phyloP scores from a whole-genome alignment of 129 eudicot species.

The Helianthus tuberosus region DNA sequence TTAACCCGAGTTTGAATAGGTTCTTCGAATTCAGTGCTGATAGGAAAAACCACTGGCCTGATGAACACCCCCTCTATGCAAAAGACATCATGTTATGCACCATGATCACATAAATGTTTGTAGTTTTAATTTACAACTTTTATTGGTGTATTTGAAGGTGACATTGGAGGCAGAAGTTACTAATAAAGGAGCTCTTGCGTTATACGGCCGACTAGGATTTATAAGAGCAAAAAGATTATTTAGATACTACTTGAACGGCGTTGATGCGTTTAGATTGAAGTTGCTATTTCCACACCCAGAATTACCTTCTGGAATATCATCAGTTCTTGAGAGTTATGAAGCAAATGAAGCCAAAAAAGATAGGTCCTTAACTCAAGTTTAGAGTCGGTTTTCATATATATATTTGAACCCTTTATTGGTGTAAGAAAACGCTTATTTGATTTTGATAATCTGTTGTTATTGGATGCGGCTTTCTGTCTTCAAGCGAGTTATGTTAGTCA shows the following conservation, averaged over 20 bases:
- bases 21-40: too few relatives aligned
- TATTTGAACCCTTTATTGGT: background rate
- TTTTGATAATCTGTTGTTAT: background rate
- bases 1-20: too few relatives aligned
- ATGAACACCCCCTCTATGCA: too few relatives aligned
- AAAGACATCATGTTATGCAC: slow-evolving; percentile 10
- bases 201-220: slow-evolving; percentile 78
- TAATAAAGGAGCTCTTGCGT: slow-evolving; percentile 92
- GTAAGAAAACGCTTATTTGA: background rate
- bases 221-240: slow-evolving; percentile 92
- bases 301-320: slow-evolving; percentile 18
- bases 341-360: background rate
- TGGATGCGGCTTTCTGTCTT: background rate
- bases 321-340: background rate
- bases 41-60: too few relatives aligned
- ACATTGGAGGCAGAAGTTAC: slow-evolving; percentile 95
- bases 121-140: background rate
- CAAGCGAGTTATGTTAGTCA: background rate
- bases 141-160: background rate
- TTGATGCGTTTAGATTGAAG: slow-evolving; percentile 92
- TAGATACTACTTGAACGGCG: slow-evolving; percentile 91
- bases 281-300: slow-evolving; percentile 73
- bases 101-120: slow-evolving; percentile 1
- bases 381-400: background rate
- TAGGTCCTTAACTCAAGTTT: background rate